A percentile compares a stretch with the other conserved stretches of the same genome.
phyloP scores from a whole-genome alignment of 176 grass and related monocot species.

The Oropetium thomaeum region DNA sequence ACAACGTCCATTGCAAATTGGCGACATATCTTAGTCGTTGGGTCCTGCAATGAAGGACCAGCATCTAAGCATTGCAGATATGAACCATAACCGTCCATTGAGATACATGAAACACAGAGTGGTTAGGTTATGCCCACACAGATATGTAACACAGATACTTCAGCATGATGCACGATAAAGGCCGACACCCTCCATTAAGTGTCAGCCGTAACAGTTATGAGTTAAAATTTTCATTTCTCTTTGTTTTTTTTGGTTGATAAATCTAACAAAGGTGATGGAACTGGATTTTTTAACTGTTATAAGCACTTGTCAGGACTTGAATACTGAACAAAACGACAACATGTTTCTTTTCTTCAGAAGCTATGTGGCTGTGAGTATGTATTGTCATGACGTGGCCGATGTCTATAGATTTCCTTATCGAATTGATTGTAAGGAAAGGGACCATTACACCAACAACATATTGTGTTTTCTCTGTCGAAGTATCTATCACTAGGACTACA shows the following conservation, averaged over 20 bases:
- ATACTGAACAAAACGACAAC: neutral
- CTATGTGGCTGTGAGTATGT: neutral
- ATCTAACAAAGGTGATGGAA: neutral
- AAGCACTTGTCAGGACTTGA: conserved; percentile 1
- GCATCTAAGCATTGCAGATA: conserved; percentile 17
- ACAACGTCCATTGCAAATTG: neutral
- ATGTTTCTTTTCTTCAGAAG: neutral
- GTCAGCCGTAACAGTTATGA: neutral
- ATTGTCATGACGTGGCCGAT: neutral
- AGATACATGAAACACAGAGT: conserved; percentile 16
- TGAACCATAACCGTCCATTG: neutral
- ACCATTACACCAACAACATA: neutral
- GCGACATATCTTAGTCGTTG: conserved; percentile 13
- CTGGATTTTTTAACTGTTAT: neutral
- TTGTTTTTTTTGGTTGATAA: neutral
- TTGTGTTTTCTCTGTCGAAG: neutral
- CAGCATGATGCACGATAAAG: neutral
- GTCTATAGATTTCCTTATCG: conserved; percentile 3
- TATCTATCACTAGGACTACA: neutral
- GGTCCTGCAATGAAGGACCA: neutral
- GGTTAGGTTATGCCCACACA: neutral
- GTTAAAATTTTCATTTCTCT: neutral
- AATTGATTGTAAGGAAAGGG: conserved; percentile 14
- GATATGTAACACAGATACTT: neutral
- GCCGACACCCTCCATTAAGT: neutral